Evolutionary conservation across 2,329 filamentous ascomycete species (phyloP).

Genomic region (Metarhizium robertsii): DNA sequence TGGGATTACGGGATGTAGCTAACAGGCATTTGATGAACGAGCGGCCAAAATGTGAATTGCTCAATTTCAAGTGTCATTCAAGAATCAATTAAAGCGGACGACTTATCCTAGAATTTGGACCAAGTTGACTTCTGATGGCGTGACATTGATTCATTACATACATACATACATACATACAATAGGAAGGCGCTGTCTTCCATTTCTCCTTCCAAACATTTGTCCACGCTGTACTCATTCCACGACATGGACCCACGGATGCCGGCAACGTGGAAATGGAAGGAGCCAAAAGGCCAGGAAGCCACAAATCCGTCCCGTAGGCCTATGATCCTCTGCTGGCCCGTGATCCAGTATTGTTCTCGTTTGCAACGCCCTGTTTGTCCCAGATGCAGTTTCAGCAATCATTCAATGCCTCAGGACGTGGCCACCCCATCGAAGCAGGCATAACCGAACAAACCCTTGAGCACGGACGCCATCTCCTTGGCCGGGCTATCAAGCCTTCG

Average conservation of each 20-base stretch:
- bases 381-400: too few relatives aligned
- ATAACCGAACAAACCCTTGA: neutral
- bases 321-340: neutral
- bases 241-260: neutral
- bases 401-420: too few relatives aligned
- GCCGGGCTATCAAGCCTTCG: neutral
- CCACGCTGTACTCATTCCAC: neutral
- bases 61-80: neutral
- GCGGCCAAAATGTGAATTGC: neutral
- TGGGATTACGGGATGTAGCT: neutral
- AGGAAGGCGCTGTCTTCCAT: too few relatives aligned
- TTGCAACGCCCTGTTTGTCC: neutral
- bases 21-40: neutral
- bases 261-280: neutral
- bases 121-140: neutral
- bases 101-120: neutral
- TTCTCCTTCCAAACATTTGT: too few relatives aligned
- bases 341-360: neutral
- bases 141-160: neutral
- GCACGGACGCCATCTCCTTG: neutral
- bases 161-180: too few relatives aligned
- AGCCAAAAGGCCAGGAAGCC: neutral
- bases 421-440: too few relatives aligned
- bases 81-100: too few relatives aligned
- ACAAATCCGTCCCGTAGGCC: too few relatives aligned